phyloP scores from a whole-genome alignment of 164 flowering plant genomes.

The Piper longum region DNA sequence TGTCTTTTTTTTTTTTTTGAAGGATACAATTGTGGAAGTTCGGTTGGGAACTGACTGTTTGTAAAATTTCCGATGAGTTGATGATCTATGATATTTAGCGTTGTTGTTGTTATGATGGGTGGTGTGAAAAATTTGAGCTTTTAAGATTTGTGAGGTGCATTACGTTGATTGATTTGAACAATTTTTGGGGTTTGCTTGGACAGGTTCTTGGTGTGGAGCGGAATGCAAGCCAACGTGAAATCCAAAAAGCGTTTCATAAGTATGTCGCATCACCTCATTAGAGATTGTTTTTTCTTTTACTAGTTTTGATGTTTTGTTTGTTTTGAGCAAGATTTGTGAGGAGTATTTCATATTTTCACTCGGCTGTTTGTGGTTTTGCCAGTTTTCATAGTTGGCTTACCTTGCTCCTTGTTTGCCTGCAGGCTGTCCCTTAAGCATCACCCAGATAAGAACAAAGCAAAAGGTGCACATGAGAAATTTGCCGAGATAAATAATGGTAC shows the following conservation, averaged over 20 bases:
- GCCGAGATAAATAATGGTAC: slow-evolving; percentile 83
- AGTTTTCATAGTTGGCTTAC: neutral
- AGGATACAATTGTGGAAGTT: neutral
- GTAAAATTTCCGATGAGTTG: too few species aligned
- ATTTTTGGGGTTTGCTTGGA: neutral
- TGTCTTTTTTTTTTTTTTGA: neutral
- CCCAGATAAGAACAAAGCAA: slow-evolving; percentile 87
- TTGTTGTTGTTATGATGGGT: neutral
- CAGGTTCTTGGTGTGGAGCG: slow-evolving; percentile 85
- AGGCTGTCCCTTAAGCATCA: slow-evolving; percentile 91
- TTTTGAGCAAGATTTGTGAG: neutral
- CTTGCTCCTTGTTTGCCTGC: slow-evolving; percentile 4
- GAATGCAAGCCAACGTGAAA: slow-evolving; percentile 71
- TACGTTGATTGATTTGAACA: too few species aligned
- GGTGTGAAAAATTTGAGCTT: neutral
- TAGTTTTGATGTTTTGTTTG: neutral
- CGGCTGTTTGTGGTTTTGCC: neutral
- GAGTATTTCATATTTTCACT: neutral
- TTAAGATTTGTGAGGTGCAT: neutral
- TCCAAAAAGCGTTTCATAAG: slow-evolving; percentile 97
- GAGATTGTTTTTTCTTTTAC: neutral
- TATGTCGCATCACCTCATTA: slow-evolving; percentile 19
- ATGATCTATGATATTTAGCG: too few species aligned
- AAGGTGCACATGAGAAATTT: slow-evolving; percentile 88
- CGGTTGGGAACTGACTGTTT: too few species aligned